These are phyloP conservation scores for Aspergillus melleus DNA, from an alignment of 2,329 filamentous ascomycete genomes.

Conservation along the genomic window DNA sequence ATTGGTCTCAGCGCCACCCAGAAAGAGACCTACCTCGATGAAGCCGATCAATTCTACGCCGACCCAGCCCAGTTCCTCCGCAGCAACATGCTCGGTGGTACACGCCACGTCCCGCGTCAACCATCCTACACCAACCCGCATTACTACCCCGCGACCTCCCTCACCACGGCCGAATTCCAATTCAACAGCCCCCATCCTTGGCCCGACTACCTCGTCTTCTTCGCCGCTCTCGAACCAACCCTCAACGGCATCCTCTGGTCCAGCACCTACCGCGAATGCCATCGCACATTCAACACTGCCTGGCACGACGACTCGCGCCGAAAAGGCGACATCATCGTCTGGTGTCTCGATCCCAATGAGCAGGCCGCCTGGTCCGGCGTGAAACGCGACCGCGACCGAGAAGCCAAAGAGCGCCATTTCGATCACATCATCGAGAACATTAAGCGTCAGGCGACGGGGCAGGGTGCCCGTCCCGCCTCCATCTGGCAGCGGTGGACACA, in stretches of 20 bases:
- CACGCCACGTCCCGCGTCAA: conserved; percentile 32
- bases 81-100: conserved; percentile 50
- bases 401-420: conserved; percentile 33
- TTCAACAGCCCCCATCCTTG: conserved; percentile 35
- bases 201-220: conserved; percentile 55
- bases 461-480: conserved; percentile 8
- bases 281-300: conserved; percentile 60
- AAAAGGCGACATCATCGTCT: conserved; percentile 63
- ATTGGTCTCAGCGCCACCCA: conserved; percentile 62
- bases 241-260: conserved; percentile 45
- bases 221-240: conserved; percentile 56
- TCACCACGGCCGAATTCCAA: conserved; percentile 7
- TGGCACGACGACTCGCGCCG: conserved; percentile 64
- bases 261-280: conserved; percentile 58
- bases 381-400: conserved; percentile 20
- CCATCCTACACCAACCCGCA: conserved; percentile 31
- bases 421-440: conserved; percentile 38
- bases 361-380: conserved; percentile 37
- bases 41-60: conserved; percentile 87
- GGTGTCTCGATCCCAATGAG: conserved; percentile 48
- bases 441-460: conserved; percentile 22
- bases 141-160: neutral
- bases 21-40: conserved; percentile 73
- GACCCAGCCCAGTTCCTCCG: conserved; percentile 60
- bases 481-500: conserved; percentile 11